Base-by-base conservation (phyloP, 2,329 filamentous ascomycete species). In the Calonectria crousiana region DNA sequence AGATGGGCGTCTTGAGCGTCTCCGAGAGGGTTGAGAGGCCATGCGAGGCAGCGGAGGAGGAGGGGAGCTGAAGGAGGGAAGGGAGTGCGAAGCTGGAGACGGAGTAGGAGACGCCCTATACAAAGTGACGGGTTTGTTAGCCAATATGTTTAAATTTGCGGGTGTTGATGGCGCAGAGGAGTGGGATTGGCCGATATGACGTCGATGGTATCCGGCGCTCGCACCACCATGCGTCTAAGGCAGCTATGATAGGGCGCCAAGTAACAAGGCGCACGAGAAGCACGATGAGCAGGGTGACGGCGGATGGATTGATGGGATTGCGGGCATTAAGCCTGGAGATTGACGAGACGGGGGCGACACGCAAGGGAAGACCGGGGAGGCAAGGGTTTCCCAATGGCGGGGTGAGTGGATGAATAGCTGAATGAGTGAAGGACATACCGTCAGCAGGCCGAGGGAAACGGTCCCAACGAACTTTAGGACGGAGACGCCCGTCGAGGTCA, bases 381-480 rank as follows among this genome's bases (percentile, higher is more conserved):
- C 28, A 51, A 62, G 34, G 56, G 34, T 28, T 62, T 34, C 62
- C 26, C 49, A 73, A 64, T 64, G 41, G 65, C 36, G 49, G 47
- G 64, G 47, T 51, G 64, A 20, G 49, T 38, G 60, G n/a, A 68
- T n/a, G 49, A 23, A 28, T 49, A 14, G 88, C 93, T 36, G 47
- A 23, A 53, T 38, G 53, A 26, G 66, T n/a, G 41, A 23, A 41
- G 32, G 28, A 88, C 93, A 81, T 91, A 98, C 95, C 74, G 95
- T 98, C 84, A 98, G 87, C 72, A 98, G 90, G 76, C 96, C 96
- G 72, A 98, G 90, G 80, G 94, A 96, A 78, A 98, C 91, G 67
- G 95, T 97, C 82, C 96, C 96, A 79, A 98, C 94, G 84, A 98
- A 98, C 88, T 98, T 98, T 87, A 94, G 92, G 84, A 94, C 87